Evolutionary conservation across 2,329 filamentous ascomycete species (phyloP).

Genomic region (Hymenoscyphus infarciens): DNA sequence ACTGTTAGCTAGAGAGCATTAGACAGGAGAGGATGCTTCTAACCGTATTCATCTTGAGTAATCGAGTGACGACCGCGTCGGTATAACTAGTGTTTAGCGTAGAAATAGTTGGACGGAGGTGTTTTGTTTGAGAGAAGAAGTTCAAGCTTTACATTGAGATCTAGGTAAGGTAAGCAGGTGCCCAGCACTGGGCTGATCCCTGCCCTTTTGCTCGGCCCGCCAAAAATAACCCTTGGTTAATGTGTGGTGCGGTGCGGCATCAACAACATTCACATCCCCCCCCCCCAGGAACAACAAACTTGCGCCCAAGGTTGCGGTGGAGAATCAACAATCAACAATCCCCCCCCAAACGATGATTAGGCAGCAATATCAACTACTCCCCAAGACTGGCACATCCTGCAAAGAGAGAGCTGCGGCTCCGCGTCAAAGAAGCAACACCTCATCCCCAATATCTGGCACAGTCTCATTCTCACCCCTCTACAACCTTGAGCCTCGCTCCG

Average conservation of each 20-base stretch:
- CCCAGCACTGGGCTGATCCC: not conserved
- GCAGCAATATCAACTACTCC: slow-evolving; percentile 1
- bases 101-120: not conserved
- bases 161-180: not conserved
- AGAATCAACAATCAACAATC: not conserved
- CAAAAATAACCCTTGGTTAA: slow-evolving; percentile 11
- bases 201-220: slow-evolving; percentile 1
- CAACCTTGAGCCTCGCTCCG: slow-evolving; percentile 15
- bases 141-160: not conserved
- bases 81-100: not conserved
- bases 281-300: not conserved
- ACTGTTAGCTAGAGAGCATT: slow-evolving; percentile 18
- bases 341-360: slow-evolving; percentile 5
- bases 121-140: not conserved
- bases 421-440: not conserved
- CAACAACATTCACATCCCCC: slow-evolving; percentile 9
- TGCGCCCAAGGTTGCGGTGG: not conserved
- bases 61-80: not conserved
- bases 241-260: slow-evolving; percentile 2
- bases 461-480: slow-evolving; percentile 13
- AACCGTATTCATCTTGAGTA: slow-evolving; percentile 51
- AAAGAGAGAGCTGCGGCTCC: slow-evolving; percentile 6
- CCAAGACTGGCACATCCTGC: not conserved
- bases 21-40: slow-evolving; percentile 26
- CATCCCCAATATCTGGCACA: not conserved